A percentile compares a stretch with the other conserved stretches of the same genome.
Evolutionary conservation across 1,284 basidiomycete species (phyloP).

Genomic region (Neolentinus lepideus): DNA sequence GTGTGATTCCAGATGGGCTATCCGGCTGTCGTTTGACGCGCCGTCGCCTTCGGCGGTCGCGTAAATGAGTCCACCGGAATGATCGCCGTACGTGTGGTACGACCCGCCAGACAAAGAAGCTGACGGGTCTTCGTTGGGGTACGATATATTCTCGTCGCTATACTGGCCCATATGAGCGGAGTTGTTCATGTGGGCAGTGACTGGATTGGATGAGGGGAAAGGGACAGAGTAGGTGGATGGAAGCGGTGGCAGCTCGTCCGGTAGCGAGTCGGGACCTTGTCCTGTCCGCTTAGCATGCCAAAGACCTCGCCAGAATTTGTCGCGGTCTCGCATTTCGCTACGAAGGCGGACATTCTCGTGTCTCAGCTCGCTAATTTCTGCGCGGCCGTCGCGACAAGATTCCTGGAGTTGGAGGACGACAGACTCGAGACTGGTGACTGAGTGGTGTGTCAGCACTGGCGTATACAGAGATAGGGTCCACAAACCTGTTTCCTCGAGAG

Average conservation of each 20-base stretch:
- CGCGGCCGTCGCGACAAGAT: slow-evolving; percentile 60
- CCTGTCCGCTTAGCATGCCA: slow-evolving; percentile 53
- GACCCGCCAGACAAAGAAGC: slow-evolving; percentile 30
- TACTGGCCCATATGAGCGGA: slow-evolving; percentile 17
- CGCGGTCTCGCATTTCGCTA: slow-evolving; percentile 59
- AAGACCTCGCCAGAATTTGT: slow-evolving; percentile 62
- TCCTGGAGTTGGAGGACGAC: slow-evolving; percentile 78
- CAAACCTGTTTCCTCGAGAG: slow-evolving; percentile 79
- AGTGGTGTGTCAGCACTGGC: slow-evolving; percentile 15
- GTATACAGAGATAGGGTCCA: slow-evolving; percentile 12
- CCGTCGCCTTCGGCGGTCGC: slow-evolving; percentile 31
- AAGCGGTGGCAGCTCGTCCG: slow-evolving; percentile 46
- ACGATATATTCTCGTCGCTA: slow-evolving; percentile 26
- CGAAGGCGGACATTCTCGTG: slow-evolving; percentile 59
- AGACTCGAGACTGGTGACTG: slow-evolving; percentile 73
- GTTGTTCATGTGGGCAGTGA: slow-evolving; percentile 18
- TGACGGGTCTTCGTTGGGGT: slow-evolving; percentile 34
- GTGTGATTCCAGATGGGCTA: slow-evolving; percentile 31
- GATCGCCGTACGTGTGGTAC: slow-evolving; percentile 36
- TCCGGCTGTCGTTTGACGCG: slow-evolving; percentile 28
- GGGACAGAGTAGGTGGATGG: slow-evolving; percentile 27
- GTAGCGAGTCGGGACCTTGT: slow-evolving; percentile 42
- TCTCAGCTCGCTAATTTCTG: slow-evolving; percentile 48
- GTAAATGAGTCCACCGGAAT: slow-evolving; percentile 43
- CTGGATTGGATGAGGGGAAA: slow-evolving; percentile 22